Percentiles rank a stretch among this genome's conserved stretches.
These are phyloP conservation scores for Colletotrichum eleusines DNA, from an alignment of 2,329 filamentous ascomycete species.

Conservation along the genomic window DNA sequence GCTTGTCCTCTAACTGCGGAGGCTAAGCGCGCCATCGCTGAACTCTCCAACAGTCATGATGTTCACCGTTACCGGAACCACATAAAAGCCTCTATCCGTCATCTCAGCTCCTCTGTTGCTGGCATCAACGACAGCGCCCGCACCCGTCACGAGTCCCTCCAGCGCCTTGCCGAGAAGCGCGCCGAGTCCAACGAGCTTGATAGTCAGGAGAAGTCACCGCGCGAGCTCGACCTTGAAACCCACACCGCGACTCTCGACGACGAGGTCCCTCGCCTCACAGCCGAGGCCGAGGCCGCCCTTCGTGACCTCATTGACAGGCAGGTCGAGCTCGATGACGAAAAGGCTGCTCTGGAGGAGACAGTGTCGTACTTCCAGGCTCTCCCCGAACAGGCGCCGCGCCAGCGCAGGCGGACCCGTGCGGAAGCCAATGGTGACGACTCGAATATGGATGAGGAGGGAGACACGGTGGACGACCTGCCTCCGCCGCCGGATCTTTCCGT, in stretches of 20 bases:
- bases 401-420: constrained; percentile 43
- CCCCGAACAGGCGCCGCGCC: constrained; percentile 22
- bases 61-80: constrained; percentile 60
- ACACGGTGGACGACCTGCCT: constrained; percentile 44
- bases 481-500: constrained; percentile 45
- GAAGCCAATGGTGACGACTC: constrained; percentile 38
- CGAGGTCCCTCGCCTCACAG: constrained; percentile 57
- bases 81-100: constrained; percentile 57
- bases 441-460: constrained; percentile 44
- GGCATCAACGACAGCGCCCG: constrained; percentile 62
- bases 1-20: constrained; percentile 57
- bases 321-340: constrained; percentile 63
- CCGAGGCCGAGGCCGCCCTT: constrained; percentile 59
- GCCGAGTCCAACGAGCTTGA: constrained; percentile 49
- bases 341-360: constrained; percentile 53
- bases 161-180: constrained; percentile 50
- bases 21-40: constrained; percentile 55
- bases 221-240: constrained; percentile 54
- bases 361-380: constrained; percentile 36
- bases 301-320: constrained; percentile 63
- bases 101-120: constrained; percentile 60
- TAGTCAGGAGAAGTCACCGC: constrained; percentile 49
- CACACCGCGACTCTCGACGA: constrained; percentile 54
- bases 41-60: constrained; percentile 57
- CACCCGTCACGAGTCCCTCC: constrained; percentile 52